Percentiles rank a stretch among this genome's conserved stretches.
Evolutionary conservation across 2,329 filamentous ascomycete species (phyloP).

Genomic region (Stenocarpella maydis): DNA sequence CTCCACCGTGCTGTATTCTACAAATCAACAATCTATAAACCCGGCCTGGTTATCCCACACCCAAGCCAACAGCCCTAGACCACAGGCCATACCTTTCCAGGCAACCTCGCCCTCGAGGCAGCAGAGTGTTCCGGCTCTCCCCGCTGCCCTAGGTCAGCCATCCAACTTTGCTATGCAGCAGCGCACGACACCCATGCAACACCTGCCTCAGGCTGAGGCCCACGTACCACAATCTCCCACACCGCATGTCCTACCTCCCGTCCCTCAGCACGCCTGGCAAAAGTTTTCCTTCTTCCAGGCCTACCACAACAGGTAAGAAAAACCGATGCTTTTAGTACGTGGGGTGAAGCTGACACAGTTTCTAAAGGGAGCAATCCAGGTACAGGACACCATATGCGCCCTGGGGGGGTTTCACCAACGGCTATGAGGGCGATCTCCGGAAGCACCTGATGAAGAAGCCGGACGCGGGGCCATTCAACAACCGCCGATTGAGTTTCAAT

Average conservation of each 20-base stretch:
- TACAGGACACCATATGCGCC: constrained; percentile 68
- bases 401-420: constrained; percentile 67
- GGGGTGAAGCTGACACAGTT: constrained; percentile 25
- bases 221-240: neutral
- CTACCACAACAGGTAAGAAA: constrained; percentile 63
- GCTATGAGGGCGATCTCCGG: constrained; percentile 62
- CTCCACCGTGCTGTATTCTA: constrained; percentile 36
- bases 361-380: constrained; percentile 58
- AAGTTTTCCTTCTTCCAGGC: constrained; percentile 68
- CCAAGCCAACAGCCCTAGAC: constrained; percentile 10
- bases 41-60: constrained; percentile 27
- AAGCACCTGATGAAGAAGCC: constrained; percentile 55
- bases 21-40: constrained; percentile 36
- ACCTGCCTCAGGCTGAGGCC: constrained; percentile 20
- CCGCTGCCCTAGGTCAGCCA: neutral
- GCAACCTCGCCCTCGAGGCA: constrained; percentile 8
- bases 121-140: neutral
- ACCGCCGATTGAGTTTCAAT: constrained; percentile 35
- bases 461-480: constrained; percentile 45
- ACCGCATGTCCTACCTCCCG: neutral
- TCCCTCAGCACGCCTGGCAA: constrained; percentile 49
- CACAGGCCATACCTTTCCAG: constrained; percentile 9
- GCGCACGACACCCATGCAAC: constrained; percentile 23
- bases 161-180: constrained; percentile 19
- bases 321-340: constrained; percentile 3